Base-by-base conservation (phyloP, 2,329 filamentous ascomycete genomes). In the Alternaria arborescens region DNA sequence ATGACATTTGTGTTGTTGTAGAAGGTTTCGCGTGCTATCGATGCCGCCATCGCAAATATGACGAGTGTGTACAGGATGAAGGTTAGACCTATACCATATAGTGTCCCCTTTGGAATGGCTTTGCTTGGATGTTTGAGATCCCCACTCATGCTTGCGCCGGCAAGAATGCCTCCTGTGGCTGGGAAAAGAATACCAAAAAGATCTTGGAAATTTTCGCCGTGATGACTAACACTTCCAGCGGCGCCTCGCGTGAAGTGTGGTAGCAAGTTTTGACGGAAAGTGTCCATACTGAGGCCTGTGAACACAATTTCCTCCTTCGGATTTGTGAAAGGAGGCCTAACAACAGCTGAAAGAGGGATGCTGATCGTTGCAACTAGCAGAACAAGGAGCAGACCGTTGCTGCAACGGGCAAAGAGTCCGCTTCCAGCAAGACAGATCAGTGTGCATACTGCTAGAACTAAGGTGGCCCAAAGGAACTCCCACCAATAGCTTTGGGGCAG, bases 181-280 rank as follows among this genome's bases (percentile, higher is more conserved):
- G 92, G 92, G 69, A 95, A 97, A 1, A 97, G 80, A 63, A 97
- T 93, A 3, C 92, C 93, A 79, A 97, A 97, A 8, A 96, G 82
- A 67, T 92, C 88, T 62, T 93, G 90, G 67, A 93, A 96, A 14
- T 85, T 94, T 63, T 89, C 88, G 42, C 87, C 81, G 8, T 87
- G 89, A 36, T 82, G 82, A 58, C 89, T 85, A 51, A 88, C 84
- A 60, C 85, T 87, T 22, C 88, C 88, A 50, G 85, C 85, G 3
- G 87, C 85, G 40, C 89, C 89, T 58, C 81, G 85, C 3, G 86
- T 89, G 57, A 90, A 85, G 34, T 79, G 79, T 24, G 93, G 93
- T 59, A 89, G 83, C 24, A 96, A 81, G 72, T 97, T 97, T n/a
- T 85, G 85, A 50, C 84, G 81, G 41, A 97, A 83, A 0, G 93